phyloP scores from a whole-genome alignment of 306 rosid species.

The Ammopiptanthus mongolicus region DNA sequence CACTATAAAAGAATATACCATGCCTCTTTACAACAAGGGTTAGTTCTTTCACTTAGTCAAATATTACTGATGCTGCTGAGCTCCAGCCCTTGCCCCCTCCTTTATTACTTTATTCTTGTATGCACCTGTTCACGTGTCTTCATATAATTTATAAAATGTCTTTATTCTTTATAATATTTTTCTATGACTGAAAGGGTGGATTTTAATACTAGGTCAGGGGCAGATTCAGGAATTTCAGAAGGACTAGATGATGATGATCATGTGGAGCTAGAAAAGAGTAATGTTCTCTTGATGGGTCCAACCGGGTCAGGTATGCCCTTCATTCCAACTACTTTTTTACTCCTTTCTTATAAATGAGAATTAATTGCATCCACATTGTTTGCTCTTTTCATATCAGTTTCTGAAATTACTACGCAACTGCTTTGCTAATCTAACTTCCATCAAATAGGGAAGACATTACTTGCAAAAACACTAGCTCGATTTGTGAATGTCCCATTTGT shows the following conservation, averaged over 20 bases:
- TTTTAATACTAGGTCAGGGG: conserved; percentile 50
- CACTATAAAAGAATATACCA: conserved; percentile 82
- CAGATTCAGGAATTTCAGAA: conserved; percentile 41
- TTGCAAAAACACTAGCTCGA: conserved; percentile 87
- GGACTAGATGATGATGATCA: conserved; percentile 43
- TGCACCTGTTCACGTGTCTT: neutral
- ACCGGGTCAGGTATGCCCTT: conserved; percentile 72
- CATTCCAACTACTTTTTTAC: neutral
- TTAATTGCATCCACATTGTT: neutral
- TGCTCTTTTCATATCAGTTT: neutral
- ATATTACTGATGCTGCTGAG: neutral
- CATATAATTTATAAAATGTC: neutral
- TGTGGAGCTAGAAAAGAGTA: conserved; percentile 88
- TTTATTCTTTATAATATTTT: neutral
- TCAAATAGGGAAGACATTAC: conserved; percentile 79
- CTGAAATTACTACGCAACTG: neutral
- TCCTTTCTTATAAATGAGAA: neutral
- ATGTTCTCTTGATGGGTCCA: conserved; percentile 92
- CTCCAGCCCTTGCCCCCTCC: neutral
- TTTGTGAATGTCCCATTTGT: conserved; percentile 90
- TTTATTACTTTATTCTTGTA: neutral
- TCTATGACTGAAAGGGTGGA: conserved; percentile 24
- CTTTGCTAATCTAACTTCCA: conserved; percentile 26
- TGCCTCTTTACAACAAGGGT: conserved; percentile 61
- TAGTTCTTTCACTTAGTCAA: conserved; percentile 21